Evolutionary conservation across 2,329 filamentous ascomycete genomes (phyloP).

Genomic region (Phaeomoniella chlamydospora): DNA sequence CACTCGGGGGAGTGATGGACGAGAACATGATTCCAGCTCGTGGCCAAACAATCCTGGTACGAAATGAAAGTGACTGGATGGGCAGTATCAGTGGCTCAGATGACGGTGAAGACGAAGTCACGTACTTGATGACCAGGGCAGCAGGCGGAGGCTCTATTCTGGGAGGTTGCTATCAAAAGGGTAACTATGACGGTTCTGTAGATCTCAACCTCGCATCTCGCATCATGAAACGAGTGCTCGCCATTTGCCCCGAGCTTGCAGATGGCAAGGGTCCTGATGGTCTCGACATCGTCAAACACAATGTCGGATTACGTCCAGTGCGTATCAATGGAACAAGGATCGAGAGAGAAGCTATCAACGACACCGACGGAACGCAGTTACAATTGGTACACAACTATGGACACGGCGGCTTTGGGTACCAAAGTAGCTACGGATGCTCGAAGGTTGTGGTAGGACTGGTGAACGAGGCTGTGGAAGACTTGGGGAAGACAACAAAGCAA

Average conservation of each 20-base stretch:
- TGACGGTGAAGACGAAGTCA: constrained; percentile 55
- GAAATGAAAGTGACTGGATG: constrained; percentile 65
- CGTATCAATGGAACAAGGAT: constrained; percentile 60
- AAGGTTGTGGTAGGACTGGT: constrained; percentile 53
- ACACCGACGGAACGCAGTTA: constrained; percentile 22
- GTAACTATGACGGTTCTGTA: constrained; percentile 64
- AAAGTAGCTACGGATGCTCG: constrained; percentile 54
- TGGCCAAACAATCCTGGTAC: constrained; percentile 71
- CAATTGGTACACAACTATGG: constrained; percentile 54
- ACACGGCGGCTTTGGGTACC: constrained; percentile 46
- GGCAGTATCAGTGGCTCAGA: constrained; percentile 55
- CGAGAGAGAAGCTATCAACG: constrained; percentile 54
- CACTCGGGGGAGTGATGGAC: constrained; percentile 72
- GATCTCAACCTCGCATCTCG: constrained; percentile 67
- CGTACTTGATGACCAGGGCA: constrained; percentile 74
- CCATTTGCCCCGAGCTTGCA: constrained; percentile 49
- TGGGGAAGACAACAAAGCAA: constrained; percentile 6
- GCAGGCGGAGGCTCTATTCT: constrained; percentile 66
- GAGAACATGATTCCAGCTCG: constrained; percentile 57
- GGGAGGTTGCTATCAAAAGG: constrained; percentile 71
- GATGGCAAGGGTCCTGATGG: constrained; percentile 55
- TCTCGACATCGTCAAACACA: constrained; percentile 64
- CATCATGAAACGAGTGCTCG: constrained; percentile 69
- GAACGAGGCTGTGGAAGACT: constrained; percentile 29
- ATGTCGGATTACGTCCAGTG: constrained; percentile 66